A percentile compares a stretch with the other conserved stretches of the same genome.
phyloP scores from a whole-genome alignment of 352 stramenopile species.

The Achlya hypogyna region DNA sequence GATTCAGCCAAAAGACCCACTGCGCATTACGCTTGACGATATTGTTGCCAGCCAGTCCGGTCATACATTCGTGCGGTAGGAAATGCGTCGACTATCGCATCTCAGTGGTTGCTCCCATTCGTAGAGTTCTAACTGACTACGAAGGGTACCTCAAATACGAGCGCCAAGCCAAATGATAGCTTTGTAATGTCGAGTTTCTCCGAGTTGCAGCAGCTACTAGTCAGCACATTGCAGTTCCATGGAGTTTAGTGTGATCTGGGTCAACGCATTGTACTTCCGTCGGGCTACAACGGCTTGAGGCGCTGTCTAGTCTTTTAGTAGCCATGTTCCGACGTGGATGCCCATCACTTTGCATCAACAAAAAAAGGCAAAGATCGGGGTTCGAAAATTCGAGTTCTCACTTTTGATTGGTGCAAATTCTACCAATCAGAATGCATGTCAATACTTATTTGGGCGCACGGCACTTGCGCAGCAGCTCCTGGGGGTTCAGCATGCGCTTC shows the following conservation, averaged over 20 bases:
- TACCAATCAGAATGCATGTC: no score
- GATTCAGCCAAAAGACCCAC: conserved; percentile 13
- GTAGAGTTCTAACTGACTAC: conserved; percentile 13
- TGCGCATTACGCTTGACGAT: neutral
- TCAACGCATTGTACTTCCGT: neutral
- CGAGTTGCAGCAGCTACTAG: neutral
- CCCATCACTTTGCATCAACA: no score
- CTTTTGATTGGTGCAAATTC: no score
- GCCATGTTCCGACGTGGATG: no score
- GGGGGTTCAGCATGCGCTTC: no score
- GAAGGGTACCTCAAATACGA: conserved; percentile 13
- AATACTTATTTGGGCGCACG: no score
- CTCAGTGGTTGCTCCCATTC: neutral
- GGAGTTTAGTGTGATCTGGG: neutral
- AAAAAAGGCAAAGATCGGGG: no score
- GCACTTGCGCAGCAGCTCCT: no score
- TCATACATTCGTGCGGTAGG: conserved; percentile 13
- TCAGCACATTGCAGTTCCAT: neutral
- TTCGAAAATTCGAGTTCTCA: no score
- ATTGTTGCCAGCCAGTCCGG: neutral
- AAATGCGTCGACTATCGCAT: neutral
- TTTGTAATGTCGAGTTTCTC: neutral
- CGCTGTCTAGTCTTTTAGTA: no score
- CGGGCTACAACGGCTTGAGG: no score
- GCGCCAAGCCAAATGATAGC: conserved; percentile 4